Evolutionary conservation across 2,329 filamentous ascomycete species (phyloP).

Genomic region (Clathrospora elynae): DNA sequence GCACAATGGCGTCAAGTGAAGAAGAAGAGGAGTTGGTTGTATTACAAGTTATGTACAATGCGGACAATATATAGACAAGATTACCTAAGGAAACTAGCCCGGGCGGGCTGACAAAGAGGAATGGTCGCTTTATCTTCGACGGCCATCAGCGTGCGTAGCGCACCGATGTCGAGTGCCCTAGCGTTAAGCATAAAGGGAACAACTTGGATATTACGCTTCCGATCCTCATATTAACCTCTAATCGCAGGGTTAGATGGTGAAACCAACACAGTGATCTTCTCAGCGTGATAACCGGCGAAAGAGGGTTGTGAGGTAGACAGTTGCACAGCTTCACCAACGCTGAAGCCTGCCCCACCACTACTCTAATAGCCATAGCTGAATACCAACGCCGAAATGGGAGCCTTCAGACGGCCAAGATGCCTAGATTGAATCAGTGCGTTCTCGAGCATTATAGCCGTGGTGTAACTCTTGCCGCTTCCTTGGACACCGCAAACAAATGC

Average conservation of each 20-base stretch:
- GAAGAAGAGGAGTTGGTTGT: too few relatives aligned
- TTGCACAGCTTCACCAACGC: slow-evolving; percentile 63
- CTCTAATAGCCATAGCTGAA: slow-evolving; percentile 60
- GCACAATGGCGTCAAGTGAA: too few relatives aligned
- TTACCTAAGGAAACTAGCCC: too few relatives aligned
- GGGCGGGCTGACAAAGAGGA: too few relatives aligned
- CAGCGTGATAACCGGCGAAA: slow-evolving; percentile 16
- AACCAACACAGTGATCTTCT: slow-evolving; percentile 29
- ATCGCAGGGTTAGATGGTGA: slow-evolving; percentile 34
- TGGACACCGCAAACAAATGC: slow-evolving; percentile 68
- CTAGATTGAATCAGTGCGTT: slow-evolving; percentile 51
- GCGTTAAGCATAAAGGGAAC: slow-evolving; percentile 55
- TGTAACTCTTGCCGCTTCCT: slow-evolving; percentile 67
- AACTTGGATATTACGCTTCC: slow-evolving; percentile 54
- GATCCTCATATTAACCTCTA: slow-evolving; percentile 24
- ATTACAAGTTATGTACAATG: too few relatives aligned
- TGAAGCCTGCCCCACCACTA: slow-evolving; percentile 53
- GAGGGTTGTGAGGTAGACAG: slow-evolving; percentile 49
- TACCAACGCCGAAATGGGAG: slow-evolving; percentile 63
- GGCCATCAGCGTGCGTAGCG: slow-evolving; percentile 50
- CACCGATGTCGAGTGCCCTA: slow-evolving; percentile 56
- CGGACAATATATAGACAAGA: too few relatives aligned
- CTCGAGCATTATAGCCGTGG: slow-evolving; percentile 60
- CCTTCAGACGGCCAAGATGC: slow-evolving; percentile 52
- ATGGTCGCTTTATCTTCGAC: slow-evolving; percentile 23